Percentiles rank a stretch among this genome's conserved stretches.
Conservation (phyloP, 371 early-diverging fungal genomes). For the Blakeslea trispora region DNA sequence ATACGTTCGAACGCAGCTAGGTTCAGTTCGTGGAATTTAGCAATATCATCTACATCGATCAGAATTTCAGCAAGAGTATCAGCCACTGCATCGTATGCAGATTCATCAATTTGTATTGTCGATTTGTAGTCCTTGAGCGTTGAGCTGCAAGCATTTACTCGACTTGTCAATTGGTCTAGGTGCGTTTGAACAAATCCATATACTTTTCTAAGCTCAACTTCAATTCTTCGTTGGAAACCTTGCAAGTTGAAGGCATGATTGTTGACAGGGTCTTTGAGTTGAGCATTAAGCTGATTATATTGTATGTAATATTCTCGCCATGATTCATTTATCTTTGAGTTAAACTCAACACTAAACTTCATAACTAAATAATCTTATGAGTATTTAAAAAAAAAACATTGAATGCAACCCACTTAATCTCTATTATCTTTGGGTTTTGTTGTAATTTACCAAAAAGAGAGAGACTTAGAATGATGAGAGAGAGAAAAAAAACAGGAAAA, state of each 20-base stretch:
- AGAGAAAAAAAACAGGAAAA: too few species aligned
- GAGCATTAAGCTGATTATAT: constrained; percentile 38
- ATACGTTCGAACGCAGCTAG: constrained; percentile 87
- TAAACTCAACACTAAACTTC: constrained; percentile 51
- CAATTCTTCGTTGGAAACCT: constrained; percentile 69
- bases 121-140: constrained; percentile 34
- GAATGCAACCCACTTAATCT: not conserved
- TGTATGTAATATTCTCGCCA: constrained; percentile 47
- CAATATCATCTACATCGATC: constrained; percentile 78
- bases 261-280: constrained; percentile 26
- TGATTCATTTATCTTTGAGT: constrained; percentile 34
- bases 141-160: constrained; percentile 74
- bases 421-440: too few species aligned
- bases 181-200: constrained; percentile 77
- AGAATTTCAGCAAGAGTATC: constrained; percentile 31
- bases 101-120: not conserved
- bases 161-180: constrained; percentile 67
- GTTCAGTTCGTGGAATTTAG: constrained; percentile 88
- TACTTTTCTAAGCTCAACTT: constrained; percentile 83
- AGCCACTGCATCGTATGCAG: constrained; percentile 22
- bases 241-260: constrained; percentile 51
- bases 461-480: too few species aligned
- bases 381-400: too few species aligned
- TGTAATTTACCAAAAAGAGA: too few species aligned
- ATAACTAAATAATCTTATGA: constrained; percentile 9